Evolutionary conservation across 768 basidiomycete species (phyloP), one percentile per base, ranked within the genome.

Genomic region (Leccinum boreale): DNA sequence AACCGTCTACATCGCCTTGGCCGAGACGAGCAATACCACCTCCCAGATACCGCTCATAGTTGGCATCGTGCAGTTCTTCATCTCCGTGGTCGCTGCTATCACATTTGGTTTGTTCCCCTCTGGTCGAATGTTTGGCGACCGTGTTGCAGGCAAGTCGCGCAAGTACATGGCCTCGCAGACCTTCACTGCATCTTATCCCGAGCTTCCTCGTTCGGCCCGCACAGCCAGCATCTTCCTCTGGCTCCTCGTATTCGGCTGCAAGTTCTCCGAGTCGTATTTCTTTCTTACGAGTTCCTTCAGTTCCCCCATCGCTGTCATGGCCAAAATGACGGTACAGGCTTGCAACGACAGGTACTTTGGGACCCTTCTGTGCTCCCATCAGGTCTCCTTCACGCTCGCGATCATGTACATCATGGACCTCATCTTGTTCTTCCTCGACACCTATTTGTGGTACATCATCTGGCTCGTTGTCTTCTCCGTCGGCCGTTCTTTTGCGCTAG

Each of bases 371-470:
- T 99, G 97, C 77, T 79, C 84, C 36, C 94, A 97, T 68, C 97
- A 99, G 58, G 90, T 97, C 42, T 85, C 89, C 0, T 99, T 98
- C 76, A 31, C 97, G 0, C 84, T 99, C 59, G 79, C 95, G 42
- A 94, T 98, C 81, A 99, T 98, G 96, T 98, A 96, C 78, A 73
- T 97, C 74, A 98, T 99, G 97, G 97, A 99, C 70, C 76, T 99
- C 63, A 81, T 92, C 57, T 79, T 99, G 65, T 99, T 98, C 86
- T 99, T 99, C 85, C 78, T 99, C 77, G 97, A 99, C 80, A 99
- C 97, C 48, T 99, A 98, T 81, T 78, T 99, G 47, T 99, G 97
- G 97, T 99, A 97, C 78, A 93, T 98, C 78, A 94, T 98, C 72
- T 98, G 96, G 96, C 85, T 94, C 67, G 94, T 96, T 62, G 88